Base-by-base conservation (phyloP, 1,284 basidiomycete species). In the Amylostereum areolatum region DNA sequence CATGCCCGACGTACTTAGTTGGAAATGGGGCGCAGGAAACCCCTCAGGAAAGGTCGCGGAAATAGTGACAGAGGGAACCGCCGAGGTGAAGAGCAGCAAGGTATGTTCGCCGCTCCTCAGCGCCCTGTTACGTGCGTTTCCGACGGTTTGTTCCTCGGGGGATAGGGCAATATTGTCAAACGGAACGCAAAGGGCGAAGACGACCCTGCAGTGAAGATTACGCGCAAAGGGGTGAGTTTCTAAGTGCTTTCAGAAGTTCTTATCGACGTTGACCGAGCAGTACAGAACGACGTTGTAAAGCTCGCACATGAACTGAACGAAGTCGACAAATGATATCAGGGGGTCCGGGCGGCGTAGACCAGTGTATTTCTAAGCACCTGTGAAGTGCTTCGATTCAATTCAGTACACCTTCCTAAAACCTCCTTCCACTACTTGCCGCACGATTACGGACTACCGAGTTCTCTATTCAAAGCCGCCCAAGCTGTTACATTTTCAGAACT, bases 211-310 rank as follows among this genome's bases (percentile, higher is more conserved):
- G 65, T 73, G 45, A 69, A 70, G 59, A 71, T 72, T 33, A 48
- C 59, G n/a, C 61, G 66, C 25, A 56, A 66, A 24, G 66, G 69
- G 30, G 70, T 67, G 52, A 51, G 69, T 62, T 1, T 31, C 18
- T 25, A 1, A n/a, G n/a, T n/a, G n/a, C 3, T 31, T 47, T 3
- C 31, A 24, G 3, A 41, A 7, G n/a, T 25, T 32, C 11, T 25
- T 2, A 18, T 10, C 28, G 12, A 18, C 40, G 10, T 28, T 48
- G 29, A 47, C 25, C 33, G 28, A 9, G 9, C 10, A 10, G 25
- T 35, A n/a, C 31, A 72, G 66, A 72, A 70, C 39, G 65, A 71
- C 49, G 67, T 71, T 4, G 70, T 71, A 37, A 70, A 73, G 61
- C 60, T 72, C 6, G 67, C 66, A 1, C 67, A 72, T 47, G 67